Evolutionary conservation across 306 rosid genomes (phyloP).

Genomic region (Glycyrrhiza uralensis): DNA sequence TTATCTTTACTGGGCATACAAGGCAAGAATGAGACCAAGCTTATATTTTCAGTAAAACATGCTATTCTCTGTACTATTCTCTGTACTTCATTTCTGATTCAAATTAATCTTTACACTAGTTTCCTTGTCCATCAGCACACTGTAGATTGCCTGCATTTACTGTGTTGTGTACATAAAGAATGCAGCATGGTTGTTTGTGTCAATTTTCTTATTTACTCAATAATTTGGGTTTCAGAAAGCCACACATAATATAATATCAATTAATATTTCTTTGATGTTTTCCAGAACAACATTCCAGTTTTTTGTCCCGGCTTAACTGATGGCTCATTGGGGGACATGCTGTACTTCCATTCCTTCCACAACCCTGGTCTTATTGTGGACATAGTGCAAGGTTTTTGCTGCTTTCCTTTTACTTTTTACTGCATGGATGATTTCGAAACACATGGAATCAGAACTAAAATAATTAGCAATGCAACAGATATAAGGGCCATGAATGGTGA

Average conservation of each 20-base stretch:
- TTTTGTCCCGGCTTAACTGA: conserved; percentile 92
- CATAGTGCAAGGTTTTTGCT: conserved; percentile 65
- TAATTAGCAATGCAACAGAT: conserved; percentile 52
- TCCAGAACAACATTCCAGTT: conserved; percentile 87
- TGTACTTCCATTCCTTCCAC: conserved; percentile 83
- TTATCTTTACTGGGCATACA: conserved; percentile 91
- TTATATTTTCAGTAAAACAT: conserved; percentile 15
- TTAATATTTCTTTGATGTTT: conserved; percentile 12
- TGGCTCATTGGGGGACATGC: conserved; percentile 96
- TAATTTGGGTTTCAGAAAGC: not conserved
- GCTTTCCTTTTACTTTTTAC: not conserved
- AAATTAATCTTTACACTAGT: not conserved
- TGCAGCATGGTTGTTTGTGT: not conserved
- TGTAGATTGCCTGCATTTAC: not conserved
- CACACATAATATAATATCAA: not conserved
- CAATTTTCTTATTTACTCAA: not conserved
- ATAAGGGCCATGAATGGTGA: conserved; percentile 86
- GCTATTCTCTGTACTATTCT: conserved; percentile 1
- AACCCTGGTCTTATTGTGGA: conserved; percentile 79
- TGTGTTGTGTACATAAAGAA: not conserved
- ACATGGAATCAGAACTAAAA: not conserved
- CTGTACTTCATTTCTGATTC: conserved; percentile 10
- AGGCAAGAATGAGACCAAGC: conserved; percentile 43
- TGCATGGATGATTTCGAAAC: not conserved
- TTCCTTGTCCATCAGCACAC: not conserved